Percentiles rank a stretch among this genome's conserved stretches.
These are phyloP conservation scores for Leccinum idahoense DNA, from an alignment of 1,284 basidiomycete genomes.

Conservation along the genomic window DNA sequence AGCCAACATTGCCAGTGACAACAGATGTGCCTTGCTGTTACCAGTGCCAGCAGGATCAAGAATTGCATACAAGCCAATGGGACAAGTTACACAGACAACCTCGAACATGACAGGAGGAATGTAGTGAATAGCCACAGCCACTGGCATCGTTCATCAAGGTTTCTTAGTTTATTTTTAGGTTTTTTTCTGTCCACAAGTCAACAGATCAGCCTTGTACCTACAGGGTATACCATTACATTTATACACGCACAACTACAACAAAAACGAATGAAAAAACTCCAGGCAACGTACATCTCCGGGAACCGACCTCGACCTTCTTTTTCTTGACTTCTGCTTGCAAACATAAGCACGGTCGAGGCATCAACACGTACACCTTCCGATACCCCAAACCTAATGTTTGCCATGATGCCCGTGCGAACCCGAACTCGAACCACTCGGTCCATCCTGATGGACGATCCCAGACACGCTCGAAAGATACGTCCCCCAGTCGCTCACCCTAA, in stretches of 20 bases:
- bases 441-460: slow-evolving; percentile 17
- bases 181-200: too few relatives aligned
- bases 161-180: too few relatives aligned
- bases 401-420: slow-evolving; percentile 1
- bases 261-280: not conserved
- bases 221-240: too few relatives aligned
- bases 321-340: not conserved
- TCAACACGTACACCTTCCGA: not conserved
- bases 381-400: not conserved
- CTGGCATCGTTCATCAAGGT: too few relatives aligned
- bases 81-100: too few relatives aligned
- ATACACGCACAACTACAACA: not conserved
- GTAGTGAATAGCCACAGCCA: too few relatives aligned
- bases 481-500: slow-evolving; percentile 33
- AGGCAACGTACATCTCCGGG: not conserved
- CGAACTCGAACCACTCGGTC: not conserved
- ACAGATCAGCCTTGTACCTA: too few relatives aligned
- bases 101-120: too few relatives aligned
- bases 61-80: too few relatives aligned
- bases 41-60: too few relatives aligned
- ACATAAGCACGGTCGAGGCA: not conserved
- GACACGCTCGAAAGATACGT: slow-evolving; percentile 31
- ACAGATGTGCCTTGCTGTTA: too few relatives aligned
- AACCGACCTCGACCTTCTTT: not conserved
- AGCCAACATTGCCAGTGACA: too few relatives aligned